Evolutionary conservation across 768 basidiomycete species (phyloP), one percentile per base, ranked within the genome.

Genomic region (Amanita brunnescens): DNA sequence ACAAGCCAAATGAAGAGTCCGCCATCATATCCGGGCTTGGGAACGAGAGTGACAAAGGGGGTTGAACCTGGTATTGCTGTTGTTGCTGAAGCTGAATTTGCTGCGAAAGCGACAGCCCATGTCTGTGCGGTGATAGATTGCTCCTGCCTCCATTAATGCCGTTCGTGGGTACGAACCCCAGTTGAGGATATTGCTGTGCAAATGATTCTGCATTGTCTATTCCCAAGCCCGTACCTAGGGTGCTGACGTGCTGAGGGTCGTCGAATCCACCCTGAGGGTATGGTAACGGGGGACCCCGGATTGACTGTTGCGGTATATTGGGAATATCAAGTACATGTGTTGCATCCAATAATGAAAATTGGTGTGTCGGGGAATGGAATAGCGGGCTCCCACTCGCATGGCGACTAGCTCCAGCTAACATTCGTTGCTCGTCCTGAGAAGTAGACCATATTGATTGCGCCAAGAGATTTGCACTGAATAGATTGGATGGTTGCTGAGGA

Each of bases 401-500:
- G n/a, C 63, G 63, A 38, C 63, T 59, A 34, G 58, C 18, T 18
- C 33, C 64, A 46, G 70, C 70, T 41, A 62, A 68, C 37, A 72
- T 58, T 21, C 68, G 59, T 46, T 70, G 67, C 49, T 79, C 77
- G 53, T 81, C 82, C 2, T 68, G 65, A 1, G 76, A 70, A 12
- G 81, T 73, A 3, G 84, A 80, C 85, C 86, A 87, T 35, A 87
- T 87, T 1, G 80, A 85, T 44, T 75, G 70, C 29, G 65, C 64
- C 6, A 71, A 68, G n/a, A 65, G 65, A 4, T 76, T 77, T 6
- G 76, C 72, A 18, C 79, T 75, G 56, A 85, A 81, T 23, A 80
- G 67, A 18, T 77, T 70, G 41, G 69, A 68, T 0, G 78, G 66
- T 43, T 71, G 70, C 0, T 70, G 66, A 7, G 59, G 61, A 10